Percentiles rank a stretch among this genome's conserved stretches.
These are phyloP conservation scores for Fusarium redolens DNA, from an alignment of 2,329 filamentous ascomycete genomes.

Conservation along the genomic window DNA sequence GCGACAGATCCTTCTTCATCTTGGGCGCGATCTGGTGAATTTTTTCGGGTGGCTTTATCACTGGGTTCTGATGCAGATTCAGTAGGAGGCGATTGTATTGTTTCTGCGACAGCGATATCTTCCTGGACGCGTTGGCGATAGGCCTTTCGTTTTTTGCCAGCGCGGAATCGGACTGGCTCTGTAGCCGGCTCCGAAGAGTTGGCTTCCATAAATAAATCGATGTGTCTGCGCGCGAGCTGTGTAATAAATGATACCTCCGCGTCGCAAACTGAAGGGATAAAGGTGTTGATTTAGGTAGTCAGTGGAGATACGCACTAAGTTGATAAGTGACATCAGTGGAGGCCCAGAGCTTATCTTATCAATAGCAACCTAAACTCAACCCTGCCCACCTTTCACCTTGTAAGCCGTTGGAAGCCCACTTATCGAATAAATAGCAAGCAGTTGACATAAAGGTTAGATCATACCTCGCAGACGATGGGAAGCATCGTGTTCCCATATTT, in stretches of 20 bases:
- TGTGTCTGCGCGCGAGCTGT: neutral
- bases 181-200: constrained; percentile 11
- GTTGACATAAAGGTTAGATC: constrained; percentile 18
- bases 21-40: constrained; percentile 42
- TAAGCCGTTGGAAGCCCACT: neutral
- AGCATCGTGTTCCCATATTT: neutral
- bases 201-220: constrained; percentile 30
- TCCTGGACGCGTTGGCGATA: constrained; percentile 63
- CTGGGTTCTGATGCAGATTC: constrained; percentile 4
- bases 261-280: constrained; percentile 6
- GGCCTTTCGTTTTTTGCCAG: constrained; percentile 68
- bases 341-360: constrained; percentile 34
- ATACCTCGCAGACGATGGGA: neutral
- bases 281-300: neutral
- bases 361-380: neutral
- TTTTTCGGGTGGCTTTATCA: constrained; percentile 6
- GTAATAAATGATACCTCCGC: neutral
- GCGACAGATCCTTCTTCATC: constrained; percentile 53
- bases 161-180: constrained; percentile 63
- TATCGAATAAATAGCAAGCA: neutral
- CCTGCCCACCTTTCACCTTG: neutral
- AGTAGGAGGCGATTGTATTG: constrained; percentile 4
- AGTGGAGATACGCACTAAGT: neutral
- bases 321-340: constrained; percentile 30
- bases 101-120: constrained; percentile 30